Evolutionary conservation across 164 flowering plant species (phyloP).

Genomic region (Litsea cubeba): DNA sequence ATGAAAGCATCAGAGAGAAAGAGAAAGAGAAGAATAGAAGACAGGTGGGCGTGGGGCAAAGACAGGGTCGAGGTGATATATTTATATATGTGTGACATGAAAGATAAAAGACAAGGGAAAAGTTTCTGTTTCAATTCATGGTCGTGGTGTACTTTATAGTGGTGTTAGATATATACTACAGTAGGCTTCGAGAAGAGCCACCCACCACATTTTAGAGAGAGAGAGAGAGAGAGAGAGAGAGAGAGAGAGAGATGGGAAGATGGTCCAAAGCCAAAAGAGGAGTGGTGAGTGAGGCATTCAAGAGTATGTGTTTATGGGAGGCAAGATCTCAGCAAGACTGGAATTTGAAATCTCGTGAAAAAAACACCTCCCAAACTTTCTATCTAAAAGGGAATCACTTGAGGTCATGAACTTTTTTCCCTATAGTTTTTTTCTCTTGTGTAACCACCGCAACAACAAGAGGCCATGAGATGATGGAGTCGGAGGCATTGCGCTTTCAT

Average conservation of each 20-base stretch:
- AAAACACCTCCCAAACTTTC: slow-evolving; percentile 45
- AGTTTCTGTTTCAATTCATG: slow-evolving; percentile 3
- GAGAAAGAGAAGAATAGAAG: not conserved
- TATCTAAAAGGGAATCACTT: slow-evolving; percentile 4
- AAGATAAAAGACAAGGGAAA: slow-evolving; percentile 5
- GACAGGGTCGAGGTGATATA: not conserved
- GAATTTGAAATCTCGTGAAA: slow-evolving; percentile 58
- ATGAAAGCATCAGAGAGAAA: not conserved
- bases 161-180: not conserved
- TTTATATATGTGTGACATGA: slow-evolving; percentile 2
- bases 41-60: not conserved
- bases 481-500: slow-evolving; percentile 50
- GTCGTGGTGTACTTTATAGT: slow-evolving; percentile 11
- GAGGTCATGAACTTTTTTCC: not conserved
- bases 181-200: slow-evolving; percentile 5
- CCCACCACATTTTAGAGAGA: slow-evolving; percentile 6
- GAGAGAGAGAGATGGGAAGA: not conserved
- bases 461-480: slow-evolving; percentile 31
- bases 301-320: not conserved
- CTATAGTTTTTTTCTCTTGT: slow-evolving; percentile 25
- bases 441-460: slow-evolving; percentile 45
- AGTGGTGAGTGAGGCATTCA: not conserved
- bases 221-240: too few species aligned
- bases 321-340: slow-evolving; percentile 41
- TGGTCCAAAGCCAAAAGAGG: not conserved